Evolutionary conservation across 495 filamentous ascomycete species (phyloP).

Genomic region (Penicillium canescens): DNA sequence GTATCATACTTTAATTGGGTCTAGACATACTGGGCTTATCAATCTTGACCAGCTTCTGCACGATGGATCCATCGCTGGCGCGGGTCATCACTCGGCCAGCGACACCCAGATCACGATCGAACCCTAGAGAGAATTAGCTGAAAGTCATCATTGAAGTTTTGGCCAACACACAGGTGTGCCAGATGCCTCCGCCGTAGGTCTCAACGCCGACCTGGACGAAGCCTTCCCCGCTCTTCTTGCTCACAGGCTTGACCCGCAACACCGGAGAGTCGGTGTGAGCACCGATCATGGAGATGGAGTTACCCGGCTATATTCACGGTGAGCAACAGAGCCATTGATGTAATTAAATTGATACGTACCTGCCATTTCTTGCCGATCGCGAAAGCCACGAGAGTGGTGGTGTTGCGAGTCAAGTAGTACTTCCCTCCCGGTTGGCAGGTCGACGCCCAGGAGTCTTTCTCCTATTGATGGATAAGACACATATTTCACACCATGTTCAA

Average conservation of each 20-base stretch:
- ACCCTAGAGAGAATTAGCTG: constrained; percentile 57
- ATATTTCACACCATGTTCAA: neutral
- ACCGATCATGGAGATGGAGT: constrained; percentile 92
- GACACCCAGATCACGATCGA: constrained; percentile 90
- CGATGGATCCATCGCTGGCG: constrained; percentile 68
- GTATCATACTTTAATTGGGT: neutral
- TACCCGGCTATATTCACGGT: constrained; percentile 62
- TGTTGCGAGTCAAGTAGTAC: constrained; percentile 95
- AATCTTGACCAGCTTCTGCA: constrained; percentile 85
- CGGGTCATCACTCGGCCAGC: constrained; percentile 87
- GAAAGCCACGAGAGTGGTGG: constrained; percentile 91
- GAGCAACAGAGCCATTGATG: neutral
- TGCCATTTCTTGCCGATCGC: constrained; percentile 90
- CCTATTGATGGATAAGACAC: constrained; percentile 42
- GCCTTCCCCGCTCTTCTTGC: constrained; percentile 82
- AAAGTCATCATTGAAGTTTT: neutral
- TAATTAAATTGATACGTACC: constrained; percentile 33
- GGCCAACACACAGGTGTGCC: constrained; percentile 56
- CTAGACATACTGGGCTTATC: constrained; percentile 68
- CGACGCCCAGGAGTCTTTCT: constrained; percentile 85
- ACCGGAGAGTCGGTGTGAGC: constrained; percentile 95
- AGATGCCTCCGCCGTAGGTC: constrained; percentile 87
- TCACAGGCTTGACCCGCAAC: constrained; percentile 88
- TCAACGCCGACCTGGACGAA: constrained; percentile 96
- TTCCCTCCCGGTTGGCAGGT: constrained; percentile 83